Percentiles rank a stretch among this genome's conserved stretches.
Conservation (phyloP, 768 basidiomycete genomes). For the Xerocomus spinulosus region DNA sequence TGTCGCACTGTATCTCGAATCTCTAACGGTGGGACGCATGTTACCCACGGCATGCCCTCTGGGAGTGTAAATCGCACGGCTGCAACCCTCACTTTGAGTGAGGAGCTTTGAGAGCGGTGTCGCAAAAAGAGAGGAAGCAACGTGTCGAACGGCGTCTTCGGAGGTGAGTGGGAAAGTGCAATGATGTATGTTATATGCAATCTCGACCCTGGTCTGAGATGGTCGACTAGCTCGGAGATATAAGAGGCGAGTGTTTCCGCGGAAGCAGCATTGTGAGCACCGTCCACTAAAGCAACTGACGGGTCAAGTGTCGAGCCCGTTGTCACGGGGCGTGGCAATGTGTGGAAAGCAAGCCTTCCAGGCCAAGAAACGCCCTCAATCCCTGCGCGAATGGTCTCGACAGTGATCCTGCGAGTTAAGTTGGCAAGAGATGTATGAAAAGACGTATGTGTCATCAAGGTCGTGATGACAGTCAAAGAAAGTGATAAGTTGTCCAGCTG, state of each 20-base stretch:
- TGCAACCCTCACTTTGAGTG: constrained; percentile 45
- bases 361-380: constrained; percentile 66
- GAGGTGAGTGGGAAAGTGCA: constrained; percentile 80
- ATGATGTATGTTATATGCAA: constrained; percentile 66
- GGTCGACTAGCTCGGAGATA: constrained; percentile 35
- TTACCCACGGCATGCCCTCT: constrained; percentile 95
- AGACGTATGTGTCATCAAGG: constrained; percentile 43
- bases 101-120: constrained; percentile 23
- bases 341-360: constrained; percentile 76
- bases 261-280: constrained; percentile 89
- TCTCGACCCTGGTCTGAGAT: constrained; percentile 14
- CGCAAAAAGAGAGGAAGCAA: constrained; percentile 60
- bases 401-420: constrained; percentile 37
- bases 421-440: constrained; percentile 19
- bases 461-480: constrained; percentile 58
- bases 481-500: constrained; percentile 82
- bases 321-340: constrained; percentile 20
- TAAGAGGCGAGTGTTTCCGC: constrained; percentile 64
- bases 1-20: constrained; percentile 42
- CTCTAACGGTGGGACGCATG: constrained; percentile 49
- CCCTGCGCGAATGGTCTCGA: constrained; percentile 49
- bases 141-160: constrained; percentile 72
- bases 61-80: constrained; percentile 66
- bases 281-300: constrained; percentile 70
- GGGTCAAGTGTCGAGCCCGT: constrained; percentile 11